phyloP scores from a whole-genome alignment of 352 stramenopile genomes.

The Salisapilia sapeloensis region DNA sequence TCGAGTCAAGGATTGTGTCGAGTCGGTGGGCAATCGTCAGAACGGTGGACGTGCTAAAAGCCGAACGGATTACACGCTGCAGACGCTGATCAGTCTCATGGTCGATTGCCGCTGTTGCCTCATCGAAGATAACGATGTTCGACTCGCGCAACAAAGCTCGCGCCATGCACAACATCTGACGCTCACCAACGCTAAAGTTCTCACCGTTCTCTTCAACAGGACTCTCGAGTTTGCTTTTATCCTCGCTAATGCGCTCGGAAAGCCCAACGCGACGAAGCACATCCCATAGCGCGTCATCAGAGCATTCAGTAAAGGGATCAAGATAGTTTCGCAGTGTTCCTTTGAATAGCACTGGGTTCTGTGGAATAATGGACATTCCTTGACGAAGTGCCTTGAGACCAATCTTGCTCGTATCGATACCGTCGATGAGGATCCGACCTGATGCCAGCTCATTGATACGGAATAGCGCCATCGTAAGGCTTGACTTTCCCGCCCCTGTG shows the following conservation, averaged over 20 bases:
- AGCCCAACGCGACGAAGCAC: constrained; percentile 29
- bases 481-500: constrained; percentile 77
- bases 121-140: constrained; percentile 76
- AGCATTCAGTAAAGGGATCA: constrained; percentile 80
- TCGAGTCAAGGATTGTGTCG: constrained; percentile 94
- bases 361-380: constrained; percentile 89
- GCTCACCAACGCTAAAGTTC: constrained; percentile 90
- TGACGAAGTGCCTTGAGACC: constrained; percentile 76
- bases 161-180: constrained; percentile 93
- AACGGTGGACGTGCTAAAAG: constrained; percentile 87
- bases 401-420: constrained; percentile 72
- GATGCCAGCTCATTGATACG: constrained; percentile 82
- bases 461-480: constrained; percentile 84
- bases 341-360: constrained; percentile 85
- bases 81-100: constrained; percentile 57
- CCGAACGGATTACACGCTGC: constrained; percentile 63
- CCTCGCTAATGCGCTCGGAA: constrained; percentile 37
- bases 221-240: constrained; percentile 39
- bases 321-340: constrained; percentile 86
- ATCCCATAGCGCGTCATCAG: constrained; percentile 39
- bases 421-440: constrained; percentile 85
- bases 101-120: constrained; percentile 65
- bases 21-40: constrained; percentile 95
- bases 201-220: constrained; percentile 76
- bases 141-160: constrained; percentile 86